Conservation (phyloP, 73 alveolate genomes). For the Uronychia binucleata region DNA sequence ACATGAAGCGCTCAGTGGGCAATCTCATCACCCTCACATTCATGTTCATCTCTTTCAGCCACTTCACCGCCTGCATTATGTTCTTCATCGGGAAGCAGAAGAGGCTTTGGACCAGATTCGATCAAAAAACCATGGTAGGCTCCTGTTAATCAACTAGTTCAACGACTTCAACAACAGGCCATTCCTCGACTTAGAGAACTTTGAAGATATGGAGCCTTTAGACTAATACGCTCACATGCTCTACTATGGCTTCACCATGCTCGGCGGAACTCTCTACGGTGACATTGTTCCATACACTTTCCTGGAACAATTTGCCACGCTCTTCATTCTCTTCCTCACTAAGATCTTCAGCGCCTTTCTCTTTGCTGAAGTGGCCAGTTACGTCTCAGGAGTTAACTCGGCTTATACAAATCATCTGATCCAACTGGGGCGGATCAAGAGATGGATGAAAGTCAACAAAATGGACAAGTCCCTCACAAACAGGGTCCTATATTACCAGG, state of each 20-base stretch:
- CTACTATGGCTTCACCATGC: slow-evolving; percentile 7
- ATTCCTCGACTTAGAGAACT: neutral
- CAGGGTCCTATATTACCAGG: slow-evolving; percentile 21
- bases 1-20: neutral
- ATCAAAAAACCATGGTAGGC: slow-evolving; percentile 9
- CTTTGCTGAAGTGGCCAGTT: slow-evolving; percentile 51
- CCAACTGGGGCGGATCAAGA: neutral
- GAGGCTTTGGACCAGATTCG: slow-evolving; percentile 15
- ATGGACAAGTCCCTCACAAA: slow-evolving; percentile 3
- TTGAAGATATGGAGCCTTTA: neutral
- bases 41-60: slow-evolving; percentile 13
- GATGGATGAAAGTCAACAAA: slow-evolving; percentile 44
- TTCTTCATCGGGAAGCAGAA: slow-evolving; percentile 4
- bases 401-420: slow-evolving; percentile 41
- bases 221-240: slow-evolving; percentile 25
- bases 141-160: neutral
- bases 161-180: neutral
- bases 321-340: slow-evolving; percentile 17
- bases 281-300: slow-evolving; percentile 40
- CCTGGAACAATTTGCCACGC: slow-evolving; percentile 22
- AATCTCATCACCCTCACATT: neutral
- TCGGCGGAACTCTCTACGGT: slow-evolving; percentile 31
- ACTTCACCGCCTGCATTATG: neutral
- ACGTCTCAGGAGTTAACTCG: slow-evolving; percentile 8
- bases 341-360: slow-evolving; percentile 39